Evolutionary conservation across 257 asterid genomes (phyloP).

Genomic region (Solanum pimpinellifolium): DNA sequence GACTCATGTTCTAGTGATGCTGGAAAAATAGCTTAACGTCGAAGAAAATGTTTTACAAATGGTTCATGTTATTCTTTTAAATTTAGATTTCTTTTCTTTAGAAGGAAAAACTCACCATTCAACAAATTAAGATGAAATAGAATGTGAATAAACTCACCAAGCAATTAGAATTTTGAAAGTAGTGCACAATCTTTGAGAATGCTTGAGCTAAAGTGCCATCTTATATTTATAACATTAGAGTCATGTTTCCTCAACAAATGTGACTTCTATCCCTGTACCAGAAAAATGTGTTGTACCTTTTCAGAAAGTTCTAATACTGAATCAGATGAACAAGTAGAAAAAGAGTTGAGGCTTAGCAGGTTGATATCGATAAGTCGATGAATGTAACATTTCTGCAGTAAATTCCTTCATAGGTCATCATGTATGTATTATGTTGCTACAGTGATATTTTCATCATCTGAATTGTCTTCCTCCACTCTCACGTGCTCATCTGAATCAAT

Average conservation of each 20-base stretch:
- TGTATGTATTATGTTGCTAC: constrained; percentile 21
- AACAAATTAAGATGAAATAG: background rate
- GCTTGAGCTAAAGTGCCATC: background rate
- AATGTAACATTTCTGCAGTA: background rate
- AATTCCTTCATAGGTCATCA: background rate
- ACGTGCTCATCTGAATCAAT: constrained; percentile 14
- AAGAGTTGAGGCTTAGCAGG: background rate
- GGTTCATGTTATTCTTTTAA: background rate
- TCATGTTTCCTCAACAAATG: background rate
- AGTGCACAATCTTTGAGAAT: background rate
- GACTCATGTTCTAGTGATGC: background rate
- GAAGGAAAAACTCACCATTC: background rate
- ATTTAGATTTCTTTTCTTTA: background rate
- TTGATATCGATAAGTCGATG: background rate
- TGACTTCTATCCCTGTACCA: background rate
- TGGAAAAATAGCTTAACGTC: background rate
- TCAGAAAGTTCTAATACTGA: background rate
- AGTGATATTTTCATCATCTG: constrained; percentile 39
- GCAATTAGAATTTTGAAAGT: background rate
- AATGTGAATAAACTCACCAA: background rate
- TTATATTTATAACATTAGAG: background rate
- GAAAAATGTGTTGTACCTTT: background rate
- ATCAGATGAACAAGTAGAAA: background rate
- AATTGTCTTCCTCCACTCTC: constrained; percentile 16
- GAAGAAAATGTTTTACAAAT: background rate